Conservation (phyloP, 208 protist genomes). For the Trypanosomatidae sp. region DNA sequence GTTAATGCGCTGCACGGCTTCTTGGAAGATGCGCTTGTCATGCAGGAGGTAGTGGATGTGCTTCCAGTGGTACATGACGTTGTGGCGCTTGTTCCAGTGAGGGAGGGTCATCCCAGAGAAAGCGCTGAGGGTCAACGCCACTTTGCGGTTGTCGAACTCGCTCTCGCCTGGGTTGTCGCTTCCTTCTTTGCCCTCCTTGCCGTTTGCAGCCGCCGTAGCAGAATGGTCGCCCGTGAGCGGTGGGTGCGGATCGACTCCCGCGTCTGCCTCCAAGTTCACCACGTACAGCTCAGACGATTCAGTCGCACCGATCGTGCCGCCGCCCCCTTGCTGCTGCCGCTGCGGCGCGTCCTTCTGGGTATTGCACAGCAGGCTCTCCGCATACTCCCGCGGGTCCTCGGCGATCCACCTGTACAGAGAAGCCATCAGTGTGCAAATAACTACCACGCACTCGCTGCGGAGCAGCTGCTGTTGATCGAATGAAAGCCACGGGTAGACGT, state of each 20-base stretch:
- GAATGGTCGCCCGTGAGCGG: background rate
- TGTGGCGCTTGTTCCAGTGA: constrained; percentile 27
- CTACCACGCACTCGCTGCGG: constrained; percentile 63
- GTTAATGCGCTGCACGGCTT: constrained; percentile 61
- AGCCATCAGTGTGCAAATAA: constrained; percentile 55
- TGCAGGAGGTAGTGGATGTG: constrained; percentile 82
- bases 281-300: constrained; percentile 40
- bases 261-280: constrained; percentile 35
- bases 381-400: constrained; percentile 74
- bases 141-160: constrained; percentile 1
- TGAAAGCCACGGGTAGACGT: constrained; percentile 50
- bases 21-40: constrained; percentile 71
- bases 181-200: constrained; percentile 5
- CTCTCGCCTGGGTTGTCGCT: background rate
- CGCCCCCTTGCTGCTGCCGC: constrained; percentile 9
- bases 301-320: background rate
- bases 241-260: constrained; percentile 5
- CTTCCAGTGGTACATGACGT: constrained; percentile 85
- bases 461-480: constrained; percentile 80
- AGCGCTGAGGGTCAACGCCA: constrained; percentile 10
- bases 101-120: constrained; percentile 7
- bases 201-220: background rate
- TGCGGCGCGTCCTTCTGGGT: constrained; percentile 4
- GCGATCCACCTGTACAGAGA: constrained; percentile 77
- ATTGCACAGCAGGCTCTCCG: constrained; percentile 10